A percentile compares a stretch with the other conserved stretches of the same genome.
Evolutionary conservation across 2,329 filamentous ascomycete genomes (phyloP).

Genomic region (Aureobasidium sp.): DNA sequence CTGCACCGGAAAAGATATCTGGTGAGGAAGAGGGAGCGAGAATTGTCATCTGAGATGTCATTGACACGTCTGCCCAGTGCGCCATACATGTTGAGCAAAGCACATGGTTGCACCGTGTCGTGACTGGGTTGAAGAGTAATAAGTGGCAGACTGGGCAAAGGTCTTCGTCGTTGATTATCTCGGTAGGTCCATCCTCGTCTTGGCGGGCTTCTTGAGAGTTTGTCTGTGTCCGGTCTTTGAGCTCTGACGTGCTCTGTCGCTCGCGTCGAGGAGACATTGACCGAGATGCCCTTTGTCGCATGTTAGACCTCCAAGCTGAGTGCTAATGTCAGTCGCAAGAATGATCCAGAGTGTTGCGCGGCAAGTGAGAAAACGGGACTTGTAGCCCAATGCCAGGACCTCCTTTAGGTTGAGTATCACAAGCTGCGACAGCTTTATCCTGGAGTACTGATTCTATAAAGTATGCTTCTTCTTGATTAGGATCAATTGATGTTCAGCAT

Average conservation of each 20-base stretch:
- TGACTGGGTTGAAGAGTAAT: conserved; percentile 37
- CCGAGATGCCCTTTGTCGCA: not conserved
- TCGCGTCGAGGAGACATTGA: conserved; percentile 8
- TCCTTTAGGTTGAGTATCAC: no score
- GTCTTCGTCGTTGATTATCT: conserved; percentile 28
- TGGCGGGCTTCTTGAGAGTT: not conserved
- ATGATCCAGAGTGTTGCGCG: no score
- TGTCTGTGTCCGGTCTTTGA: not conserved
- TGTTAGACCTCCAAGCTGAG: not conserved
- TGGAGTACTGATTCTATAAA: no score
- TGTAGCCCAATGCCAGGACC: no score
- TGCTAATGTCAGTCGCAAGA: no score
- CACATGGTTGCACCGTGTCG: conserved; percentile 37
- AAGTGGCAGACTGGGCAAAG: conserved; percentile 41
- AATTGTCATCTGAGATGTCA: conserved; percentile 34
- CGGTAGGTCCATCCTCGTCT: not conserved
- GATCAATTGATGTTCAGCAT: no score
- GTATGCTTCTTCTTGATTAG: no score
- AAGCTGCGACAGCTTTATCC: no score
- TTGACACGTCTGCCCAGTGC: conserved; percentile 39
- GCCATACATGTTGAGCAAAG: conserved; percentile 42
- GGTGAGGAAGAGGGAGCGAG: conserved; percentile 19
- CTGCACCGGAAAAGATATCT: not conserved
- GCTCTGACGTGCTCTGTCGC: not conserved
- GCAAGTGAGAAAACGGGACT: no score